Conservation (phyloP, 1,284 basidiomycete species). For the Entoloma clypeatum region DNA sequence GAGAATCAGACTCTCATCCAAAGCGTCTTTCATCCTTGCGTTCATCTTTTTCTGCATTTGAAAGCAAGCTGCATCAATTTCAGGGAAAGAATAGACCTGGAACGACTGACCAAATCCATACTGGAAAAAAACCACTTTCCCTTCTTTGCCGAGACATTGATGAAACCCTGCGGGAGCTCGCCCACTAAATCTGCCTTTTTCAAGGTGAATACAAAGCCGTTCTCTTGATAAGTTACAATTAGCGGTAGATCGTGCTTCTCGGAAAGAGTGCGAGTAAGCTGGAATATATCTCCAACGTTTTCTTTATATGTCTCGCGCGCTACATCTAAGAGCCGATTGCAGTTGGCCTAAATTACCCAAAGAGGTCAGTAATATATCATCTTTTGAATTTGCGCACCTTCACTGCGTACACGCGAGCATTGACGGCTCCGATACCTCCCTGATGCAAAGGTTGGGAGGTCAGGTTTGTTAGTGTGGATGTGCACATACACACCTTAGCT, state of each 20-base stretch:
- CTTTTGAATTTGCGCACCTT: constrained; percentile 39
- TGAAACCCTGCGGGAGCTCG: constrained; percentile 65
- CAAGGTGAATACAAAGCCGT: constrained; percentile 67
- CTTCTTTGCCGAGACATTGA: constrained; percentile 65
- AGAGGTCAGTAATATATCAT: background rate
- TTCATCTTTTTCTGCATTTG: constrained; percentile 72
- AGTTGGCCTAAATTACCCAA: constrained; percentile 51
- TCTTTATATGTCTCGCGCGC: constrained; percentile 91
- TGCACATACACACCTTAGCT: constrained; percentile 45
- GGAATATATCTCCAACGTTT: constrained; percentile 81
- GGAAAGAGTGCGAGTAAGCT: constrained; percentile 54
- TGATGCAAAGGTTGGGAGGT: constrained; percentile 26
- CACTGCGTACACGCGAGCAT: constrained; percentile 81
- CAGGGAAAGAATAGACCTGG: background rate
- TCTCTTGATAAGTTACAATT: constrained; percentile 64
- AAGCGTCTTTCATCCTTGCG: constrained; percentile 76
- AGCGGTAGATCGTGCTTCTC: constrained; percentile 64
- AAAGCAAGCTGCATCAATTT: background rate
- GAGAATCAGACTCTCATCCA: constrained; percentile 78
- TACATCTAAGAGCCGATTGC: constrained; percentile 83
- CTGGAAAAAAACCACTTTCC: constrained; percentile 74
- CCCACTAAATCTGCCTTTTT: constrained; percentile 63
- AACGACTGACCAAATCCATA: constrained; percentile 64
- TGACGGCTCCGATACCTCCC: constrained; percentile 67
- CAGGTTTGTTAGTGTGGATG: constrained; percentile 1